A percentile compares a stretch with the other conserved stretches of the same genome.
phyloP scores from a whole-genome alignment of 2,329 filamentous ascomycete genomes.

The Phialophora verrucosa region DNA sequence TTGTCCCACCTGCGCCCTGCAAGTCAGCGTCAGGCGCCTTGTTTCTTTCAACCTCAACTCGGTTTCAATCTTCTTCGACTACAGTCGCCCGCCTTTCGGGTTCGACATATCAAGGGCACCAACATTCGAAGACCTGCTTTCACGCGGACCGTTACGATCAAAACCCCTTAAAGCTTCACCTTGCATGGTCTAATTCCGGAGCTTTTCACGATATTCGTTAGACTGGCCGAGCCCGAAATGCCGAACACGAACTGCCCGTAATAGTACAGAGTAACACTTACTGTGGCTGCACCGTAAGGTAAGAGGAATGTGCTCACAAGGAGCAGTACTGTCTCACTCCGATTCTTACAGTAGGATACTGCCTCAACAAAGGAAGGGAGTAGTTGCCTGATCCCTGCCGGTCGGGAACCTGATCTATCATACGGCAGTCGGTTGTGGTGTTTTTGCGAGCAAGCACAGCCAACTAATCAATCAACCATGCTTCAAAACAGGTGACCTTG shows the following conservation, averaged over 20 bases:
- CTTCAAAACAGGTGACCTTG: not conserved
- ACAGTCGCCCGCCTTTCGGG: not conserved
- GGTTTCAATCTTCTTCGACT: not conserved
- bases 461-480: slow-evolving; percentile 7
- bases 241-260: slow-evolving; percentile 10
- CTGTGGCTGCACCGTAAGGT: not conserved
- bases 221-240: slow-evolving; percentile 3
- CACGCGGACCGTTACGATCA: not conserved
- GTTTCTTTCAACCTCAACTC: slow-evolving; percentile 10
- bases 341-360: not conserved
- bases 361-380: not conserved
- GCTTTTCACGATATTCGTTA: slow-evolving; percentile 7
- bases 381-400: not conserved
- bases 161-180: not conserved
- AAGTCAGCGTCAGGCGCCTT: not conserved
- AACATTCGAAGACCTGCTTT: not conserved
- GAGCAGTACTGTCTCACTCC: not conserved
- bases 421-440: not conserved
- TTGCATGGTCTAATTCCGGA: not conserved
- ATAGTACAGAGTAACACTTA: not conserved
- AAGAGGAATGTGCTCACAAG: not conserved
- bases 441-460: not conserved
- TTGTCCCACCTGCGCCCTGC: slow-evolving; percentile 15
- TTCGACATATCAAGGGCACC: not conserved
- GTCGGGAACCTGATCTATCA: not conserved